These are phyloP conservation scores for Amanita brunnescens DNA, from an alignment of 768 basidiomycete species.

Conservation along the genomic window DNA sequence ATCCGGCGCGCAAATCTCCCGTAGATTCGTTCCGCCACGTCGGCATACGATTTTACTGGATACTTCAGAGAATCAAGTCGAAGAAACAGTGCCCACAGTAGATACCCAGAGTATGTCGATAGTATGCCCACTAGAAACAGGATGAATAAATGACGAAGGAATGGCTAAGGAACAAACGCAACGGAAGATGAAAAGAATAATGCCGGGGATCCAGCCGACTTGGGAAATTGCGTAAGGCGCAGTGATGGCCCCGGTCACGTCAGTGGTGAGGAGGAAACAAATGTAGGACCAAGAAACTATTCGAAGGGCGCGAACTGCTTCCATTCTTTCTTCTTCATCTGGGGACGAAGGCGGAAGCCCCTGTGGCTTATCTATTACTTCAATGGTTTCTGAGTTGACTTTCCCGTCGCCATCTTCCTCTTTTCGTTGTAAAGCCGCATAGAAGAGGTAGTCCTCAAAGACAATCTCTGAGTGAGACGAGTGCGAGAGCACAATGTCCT, in stretches of 20 bases:
- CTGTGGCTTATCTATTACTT: not conserved
- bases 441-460: slow-evolving; percentile 31
- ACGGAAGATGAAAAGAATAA: slow-evolving; percentile 37
- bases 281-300: slow-evolving; percentile 41
- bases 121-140: slow-evolving; percentile 32
- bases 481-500: no score
- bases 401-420: slow-evolving; percentile 9
- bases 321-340: slow-evolving; percentile 17
- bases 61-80: slow-evolving; percentile 48
- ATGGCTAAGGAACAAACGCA: not conserved
- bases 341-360: slow-evolving; percentile 8
- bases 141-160: not conserved
- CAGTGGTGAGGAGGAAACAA: slow-evolving; percentile 52
- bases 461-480: slow-evolving; percentile 6
- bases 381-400: not conserved
- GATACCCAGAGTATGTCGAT: slow-evolving; percentile 46
- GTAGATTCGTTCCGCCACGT: slow-evolving; percentile 47
- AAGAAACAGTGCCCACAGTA: slow-evolving; percentile 48
- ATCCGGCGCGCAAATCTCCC: slow-evolving; percentile 38
- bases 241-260: slow-evolving; percentile 54
- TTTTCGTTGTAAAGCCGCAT: slow-evolving; percentile 27
- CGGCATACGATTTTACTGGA: slow-evolving; percentile 46
- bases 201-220: slow-evolving; percentile 47
- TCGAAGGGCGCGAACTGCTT: slow-evolving; percentile 38
- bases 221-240: slow-evolving; percentile 37